phyloP scores from a whole-genome alignment of 352 stramenopile genomes.

The Thalassiosira exigua region DNA sequence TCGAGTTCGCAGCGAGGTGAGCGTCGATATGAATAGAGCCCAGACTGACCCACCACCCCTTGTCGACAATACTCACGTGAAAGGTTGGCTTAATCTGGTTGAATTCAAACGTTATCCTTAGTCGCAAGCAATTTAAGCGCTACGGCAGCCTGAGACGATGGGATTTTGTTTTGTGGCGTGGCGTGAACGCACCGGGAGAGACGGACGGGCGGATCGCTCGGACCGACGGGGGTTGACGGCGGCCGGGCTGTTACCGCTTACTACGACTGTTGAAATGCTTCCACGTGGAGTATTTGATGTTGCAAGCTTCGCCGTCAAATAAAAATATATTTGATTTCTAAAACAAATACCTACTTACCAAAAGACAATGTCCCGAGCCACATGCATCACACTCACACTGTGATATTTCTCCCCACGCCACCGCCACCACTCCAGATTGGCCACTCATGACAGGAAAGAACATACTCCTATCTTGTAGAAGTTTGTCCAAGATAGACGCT shows the following conservation, averaged over 20 bases:
- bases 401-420: background rate
- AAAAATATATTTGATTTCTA: background rate
- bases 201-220: background rate
- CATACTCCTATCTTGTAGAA: too few relatives aligned
- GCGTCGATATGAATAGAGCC: too few relatives aligned
- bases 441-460: too few relatives aligned
- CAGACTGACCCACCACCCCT: too few relatives aligned
- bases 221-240: too few relatives aligned
- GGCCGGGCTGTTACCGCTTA: background rate
- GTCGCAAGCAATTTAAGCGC: constrained; percentile 62
- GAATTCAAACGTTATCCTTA: constrained; percentile 44
- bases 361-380: too few relatives aligned
- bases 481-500: too few relatives aligned
- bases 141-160: constrained; percentile 48
- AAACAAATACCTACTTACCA: background rate
- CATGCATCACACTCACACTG: background rate
- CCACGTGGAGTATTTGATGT: too few relatives aligned
- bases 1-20: too few relatives aligned
- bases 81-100: constrained; percentile 23
- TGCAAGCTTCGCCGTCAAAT: too few relatives aligned
- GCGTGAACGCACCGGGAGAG: background rate
- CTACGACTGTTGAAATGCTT: background rate
- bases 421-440: too few relatives aligned
- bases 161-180: constrained; percentile 18
- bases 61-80: constrained; percentile 22